Evolutionary conservation across 176 grass and related monocot species (phyloP), one percentile per base, ranked within the genome.

Genomic region (Ensete ventricosum): DNA sequence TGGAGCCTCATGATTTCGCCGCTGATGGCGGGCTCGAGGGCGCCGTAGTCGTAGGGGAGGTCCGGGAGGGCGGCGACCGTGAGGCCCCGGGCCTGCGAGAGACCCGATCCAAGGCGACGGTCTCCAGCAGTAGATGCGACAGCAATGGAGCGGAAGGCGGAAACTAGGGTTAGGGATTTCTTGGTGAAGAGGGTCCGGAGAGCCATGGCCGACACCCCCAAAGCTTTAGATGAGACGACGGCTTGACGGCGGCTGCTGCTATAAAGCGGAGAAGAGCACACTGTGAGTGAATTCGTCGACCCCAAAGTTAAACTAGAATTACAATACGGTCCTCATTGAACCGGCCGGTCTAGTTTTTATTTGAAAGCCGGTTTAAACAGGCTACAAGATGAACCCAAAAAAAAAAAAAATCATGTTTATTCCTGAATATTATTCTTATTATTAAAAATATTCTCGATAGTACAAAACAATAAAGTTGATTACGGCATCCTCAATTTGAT

Each of bases 1-100:
- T 99, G 95, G 72, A 99, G 68, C 58, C 51, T 72, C 95, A 99
- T 99, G 82, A 99, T 99, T 78, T 94, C 95, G 9, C 88, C 90
- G 58, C 88, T 91, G 86, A 99, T 91, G 54, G 73, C 86, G 43
- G 95, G 90, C 60, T 99, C 90, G 69, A 99, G 90, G 1, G 88
- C 90, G 64, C 86, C 88, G 67, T 83, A 99, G 84, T 99, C 95
- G 84, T 99, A 99, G 23, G 88, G 52, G n/a, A 99, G 90, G 73
- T 99, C 95, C 0, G 90, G 95, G 17, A 99, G 88, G 25, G 88
- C 54, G 76, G 86, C 73, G 69, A 88, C 87, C 12, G 73, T 74
- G 73, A 98, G 12, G 7, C 88, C 67, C 67, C 86, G 54, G 55
- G 48, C 29, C 9, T 52, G 43, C 48, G 0, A 14, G 55, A 77